Conservation (phyloP, 345 rosid genomes). For the Salix purpurea region DNA sequence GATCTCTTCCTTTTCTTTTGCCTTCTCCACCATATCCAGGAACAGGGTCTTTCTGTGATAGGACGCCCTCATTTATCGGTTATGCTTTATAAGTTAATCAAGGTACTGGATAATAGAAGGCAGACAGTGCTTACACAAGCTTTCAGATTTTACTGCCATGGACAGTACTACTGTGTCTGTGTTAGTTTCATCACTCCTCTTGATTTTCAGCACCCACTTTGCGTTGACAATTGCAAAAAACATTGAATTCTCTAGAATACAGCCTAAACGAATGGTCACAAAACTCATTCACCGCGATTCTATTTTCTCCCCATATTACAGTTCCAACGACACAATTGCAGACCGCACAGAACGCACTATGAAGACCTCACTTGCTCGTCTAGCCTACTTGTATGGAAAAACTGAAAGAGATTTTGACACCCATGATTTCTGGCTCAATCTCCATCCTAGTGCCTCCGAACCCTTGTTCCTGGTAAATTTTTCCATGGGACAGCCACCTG, state of each 20-base stretch:
- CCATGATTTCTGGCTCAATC: constrained; percentile 28
- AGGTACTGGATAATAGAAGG: background rate
- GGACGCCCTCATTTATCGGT: too few species aligned
- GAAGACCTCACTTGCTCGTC: constrained; percentile 28
- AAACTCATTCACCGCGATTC: constrained; percentile 35
- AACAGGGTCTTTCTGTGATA: too few species aligned
- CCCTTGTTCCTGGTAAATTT: constrained; percentile 35
- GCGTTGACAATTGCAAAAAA: background rate
- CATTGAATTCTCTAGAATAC: background rate
- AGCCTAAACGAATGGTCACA: constrained; percentile 1
- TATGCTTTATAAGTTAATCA: too few species aligned
- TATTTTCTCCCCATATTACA: constrained; percentile 23
- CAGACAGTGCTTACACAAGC: background rate
- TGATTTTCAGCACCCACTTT: background rate
- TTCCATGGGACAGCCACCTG: constrained; percentile 56
- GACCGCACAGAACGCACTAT: constrained; percentile 20
- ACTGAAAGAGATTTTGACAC: constrained; percentile 2
- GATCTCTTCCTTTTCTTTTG: too few species aligned
- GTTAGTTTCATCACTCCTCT: background rate
- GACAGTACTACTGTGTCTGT: background rate
- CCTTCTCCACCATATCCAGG: background rate
- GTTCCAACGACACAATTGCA: constrained; percentile 13
- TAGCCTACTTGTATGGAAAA: constrained; percentile 22
- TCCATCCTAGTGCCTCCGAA: constrained; percentile 19
- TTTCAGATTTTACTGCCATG: background rate